These are phyloP conservation scores for Mycena sanguinolenta DNA, from an alignment of 768 basidiomycete species.

Conservation along the genomic window DNA sequence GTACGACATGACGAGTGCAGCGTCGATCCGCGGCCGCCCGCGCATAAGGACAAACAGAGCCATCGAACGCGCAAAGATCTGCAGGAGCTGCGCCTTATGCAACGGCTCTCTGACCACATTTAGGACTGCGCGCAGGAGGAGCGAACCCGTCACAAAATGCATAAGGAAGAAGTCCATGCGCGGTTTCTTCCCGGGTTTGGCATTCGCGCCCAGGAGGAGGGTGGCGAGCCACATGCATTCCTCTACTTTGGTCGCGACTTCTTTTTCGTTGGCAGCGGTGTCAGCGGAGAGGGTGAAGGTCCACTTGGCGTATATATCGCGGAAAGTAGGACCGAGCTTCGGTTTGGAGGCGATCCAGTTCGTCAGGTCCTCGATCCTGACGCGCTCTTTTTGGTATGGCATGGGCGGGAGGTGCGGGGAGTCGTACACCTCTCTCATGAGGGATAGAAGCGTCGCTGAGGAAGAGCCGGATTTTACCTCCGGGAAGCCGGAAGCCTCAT, in stretches of 20 bases:
- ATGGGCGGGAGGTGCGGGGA: conserved; percentile 3
- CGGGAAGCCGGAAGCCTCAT: conserved; percentile 11
- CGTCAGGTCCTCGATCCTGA: not conserved
- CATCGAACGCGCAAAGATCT: conserved; percentile 54
- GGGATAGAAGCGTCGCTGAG: not conserved
- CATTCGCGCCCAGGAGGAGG: conserved; percentile 61
- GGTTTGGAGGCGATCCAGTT: not conserved
- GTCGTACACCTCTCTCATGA: conserved; percentile 20
- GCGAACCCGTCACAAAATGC: conserved; percentile 67
- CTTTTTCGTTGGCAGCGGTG: conserved; percentile 22
- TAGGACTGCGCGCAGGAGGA: conserved; percentile 63
- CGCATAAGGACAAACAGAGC: conserved; percentile 55
- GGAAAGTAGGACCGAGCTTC: not conserved
- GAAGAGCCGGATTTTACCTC: conserved; percentile 8
- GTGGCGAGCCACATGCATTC: conserved; percentile 65
- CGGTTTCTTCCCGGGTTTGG: conserved; percentile 60
- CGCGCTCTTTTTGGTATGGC: not conserved
- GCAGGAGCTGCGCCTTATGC: conserved; percentile 60
- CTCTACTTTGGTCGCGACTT: conserved; percentile 58
- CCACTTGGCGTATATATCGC: conserved; percentile 18
- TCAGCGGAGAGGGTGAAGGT: not conserved
- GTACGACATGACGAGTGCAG: conserved; percentile 57
- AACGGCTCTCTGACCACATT: conserved; percentile 46
- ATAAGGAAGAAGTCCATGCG: conserved; percentile 71
- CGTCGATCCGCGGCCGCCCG: conserved; percentile 67